Conservation (phyloP, 75 land plant genomes). For the Larix kaempferi region DNA sequence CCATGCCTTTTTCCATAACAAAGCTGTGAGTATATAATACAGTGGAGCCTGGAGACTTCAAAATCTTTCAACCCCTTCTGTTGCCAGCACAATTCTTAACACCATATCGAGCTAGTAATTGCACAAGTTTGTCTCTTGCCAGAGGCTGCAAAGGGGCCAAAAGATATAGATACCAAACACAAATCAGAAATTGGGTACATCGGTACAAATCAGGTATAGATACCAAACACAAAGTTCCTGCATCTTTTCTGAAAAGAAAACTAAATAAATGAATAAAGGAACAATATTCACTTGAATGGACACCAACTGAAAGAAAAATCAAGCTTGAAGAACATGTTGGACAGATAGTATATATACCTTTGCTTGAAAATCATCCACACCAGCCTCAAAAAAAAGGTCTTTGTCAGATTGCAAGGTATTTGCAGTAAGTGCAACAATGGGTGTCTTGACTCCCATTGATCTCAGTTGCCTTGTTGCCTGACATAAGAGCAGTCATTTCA, state of each 20-base stretch:
- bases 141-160: slow-evolving; percentile 24
- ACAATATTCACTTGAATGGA: background rate
- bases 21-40: background rate
- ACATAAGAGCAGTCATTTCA: slow-evolving; percentile 25
- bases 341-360: background rate
- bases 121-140: slow-evolving; percentile 33
- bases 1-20: background rate
- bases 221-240: too few relatives aligned
- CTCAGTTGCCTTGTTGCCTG: slow-evolving; percentile 44
- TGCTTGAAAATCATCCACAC: slow-evolving; percentile 38
- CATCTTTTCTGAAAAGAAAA: background rate
- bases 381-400: slow-evolving; percentile 47
- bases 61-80: background rate
- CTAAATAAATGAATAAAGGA: background rate
- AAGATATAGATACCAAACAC: too few relatives aligned
- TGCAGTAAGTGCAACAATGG: slow-evolving; percentile 47
- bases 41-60: background rate
- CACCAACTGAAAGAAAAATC: background rate
- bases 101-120: slow-evolving; percentile 28
- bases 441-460: slow-evolving; percentile 46
- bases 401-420: slow-evolving; percentile 39
- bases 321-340: background rate
- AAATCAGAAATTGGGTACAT: too few relatives aligned
- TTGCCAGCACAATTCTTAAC: slow-evolving; percentile 13
- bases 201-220: too few relatives aligned